Percentiles rank a stretch among this genome's conserved stretches.
Conservation (phyloP, 805 yeast species). For the Wickerhamomyces xylosicus region DNA sequence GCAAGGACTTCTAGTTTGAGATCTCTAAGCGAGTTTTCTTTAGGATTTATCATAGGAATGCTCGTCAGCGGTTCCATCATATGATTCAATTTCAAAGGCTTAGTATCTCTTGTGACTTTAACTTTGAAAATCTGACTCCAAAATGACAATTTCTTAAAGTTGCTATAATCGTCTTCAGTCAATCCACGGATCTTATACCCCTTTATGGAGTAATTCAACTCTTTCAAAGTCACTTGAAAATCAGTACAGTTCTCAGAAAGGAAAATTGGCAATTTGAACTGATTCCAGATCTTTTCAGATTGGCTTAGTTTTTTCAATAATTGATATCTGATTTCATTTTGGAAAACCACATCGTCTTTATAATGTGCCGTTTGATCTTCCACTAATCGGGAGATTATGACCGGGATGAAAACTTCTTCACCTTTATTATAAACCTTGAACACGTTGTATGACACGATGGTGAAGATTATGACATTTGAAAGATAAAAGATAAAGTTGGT, state of each 20-base stretch:
- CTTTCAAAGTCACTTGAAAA: background rate
- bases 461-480: background rate
- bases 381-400: background rate
- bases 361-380: background rate
- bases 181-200: background rate
- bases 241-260: background rate
- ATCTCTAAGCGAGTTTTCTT: background rate
- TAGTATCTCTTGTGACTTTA: background rate
- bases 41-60: background rate
- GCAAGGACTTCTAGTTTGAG: background rate
- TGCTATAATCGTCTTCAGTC: background rate
- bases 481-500: background rate
- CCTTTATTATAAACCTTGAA: background rate
- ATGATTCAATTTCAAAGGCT: background rate
- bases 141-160: too few relatives aligned
- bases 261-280: background rate
- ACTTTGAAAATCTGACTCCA: too few relatives aligned
- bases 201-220: background rate
- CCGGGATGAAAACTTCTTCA: background rate
- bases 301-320: background rate
- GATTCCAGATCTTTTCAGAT: background rate
- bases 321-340: background rate
- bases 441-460: background rate
- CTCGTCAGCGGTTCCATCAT: background rate
- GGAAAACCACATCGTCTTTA: background rate